Percentiles rank a stretch among this genome's conserved stretches.
phyloP scores from a whole-genome alignment of 164 flowering plant species.

The Stephania yunnanensis region DNA sequence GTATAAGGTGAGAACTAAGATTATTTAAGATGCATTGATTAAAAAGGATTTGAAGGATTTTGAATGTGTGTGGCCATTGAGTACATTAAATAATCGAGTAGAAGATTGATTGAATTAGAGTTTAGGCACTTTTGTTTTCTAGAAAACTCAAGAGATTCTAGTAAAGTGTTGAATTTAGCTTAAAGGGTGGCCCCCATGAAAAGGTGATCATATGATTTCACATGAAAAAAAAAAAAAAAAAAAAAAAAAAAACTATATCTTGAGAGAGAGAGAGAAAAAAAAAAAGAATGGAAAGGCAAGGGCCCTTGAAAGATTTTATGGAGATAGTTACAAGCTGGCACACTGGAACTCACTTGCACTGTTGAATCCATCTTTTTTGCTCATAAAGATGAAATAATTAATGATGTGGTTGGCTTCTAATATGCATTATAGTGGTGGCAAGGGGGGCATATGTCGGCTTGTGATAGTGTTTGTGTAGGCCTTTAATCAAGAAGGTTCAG shows the following conservation, averaged over 20 bases:
- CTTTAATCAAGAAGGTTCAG: background rate
- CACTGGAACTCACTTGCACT: background rate
- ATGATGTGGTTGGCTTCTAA: constrained; percentile 4
- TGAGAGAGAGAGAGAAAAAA: background rate
- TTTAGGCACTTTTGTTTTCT: background rate
- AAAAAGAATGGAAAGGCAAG: background rate
- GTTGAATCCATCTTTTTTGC: background rate
- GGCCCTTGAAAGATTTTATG: constrained; percentile 2
- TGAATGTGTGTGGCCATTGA: no score
- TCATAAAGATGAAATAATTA: constrained; percentile 1
- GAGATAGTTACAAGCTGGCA: constrained; percentile 1
- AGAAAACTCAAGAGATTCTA: background rate
- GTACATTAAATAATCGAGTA: no score
- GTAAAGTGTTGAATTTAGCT: background rate
- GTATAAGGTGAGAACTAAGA: no score
- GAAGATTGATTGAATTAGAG: background rate
- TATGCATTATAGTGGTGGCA: background rate
- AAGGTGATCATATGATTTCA: background rate
- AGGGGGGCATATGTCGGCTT: constrained; percentile 4
- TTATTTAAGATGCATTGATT: no score
- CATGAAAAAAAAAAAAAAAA: background rate
- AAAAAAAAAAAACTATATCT: background rate
- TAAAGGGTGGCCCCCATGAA: no score
- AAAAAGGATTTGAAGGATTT: no score
- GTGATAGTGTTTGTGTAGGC: background rate